A percentile compares a stretch with the other conserved stretches of the same genome.
These are phyloP conservation scores for Hypericum androsaemum DNA, from an alignment of 345 rosid genomes.

Conservation along the genomic window DNA sequence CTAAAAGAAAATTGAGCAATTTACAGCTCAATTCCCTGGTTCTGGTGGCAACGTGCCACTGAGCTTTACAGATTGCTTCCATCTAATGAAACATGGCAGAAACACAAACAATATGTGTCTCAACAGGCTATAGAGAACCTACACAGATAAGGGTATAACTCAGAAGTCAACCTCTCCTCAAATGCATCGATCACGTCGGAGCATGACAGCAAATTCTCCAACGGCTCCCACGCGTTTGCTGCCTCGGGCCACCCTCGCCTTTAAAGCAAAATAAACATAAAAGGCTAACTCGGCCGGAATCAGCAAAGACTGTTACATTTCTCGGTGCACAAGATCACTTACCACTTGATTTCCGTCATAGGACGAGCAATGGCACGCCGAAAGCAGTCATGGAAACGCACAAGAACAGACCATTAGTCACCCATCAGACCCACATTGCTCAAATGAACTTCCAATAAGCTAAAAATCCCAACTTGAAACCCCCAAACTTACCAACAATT, in stretches of 20 bases:
- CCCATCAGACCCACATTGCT: too few relatives aligned
- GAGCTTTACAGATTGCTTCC: not conserved
- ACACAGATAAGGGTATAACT: not conserved
- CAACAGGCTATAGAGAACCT: not conserved
- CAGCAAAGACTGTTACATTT: too few relatives aligned
- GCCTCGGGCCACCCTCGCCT: conserved; percentile 99
- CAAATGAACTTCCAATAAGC: too few relatives aligned
- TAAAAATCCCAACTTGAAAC: too few relatives aligned
- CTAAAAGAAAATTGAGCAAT: too few relatives aligned
- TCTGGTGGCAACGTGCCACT: too few relatives aligned
- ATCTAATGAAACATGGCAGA: not conserved
- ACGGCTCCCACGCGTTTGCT: conserved; percentile 96
- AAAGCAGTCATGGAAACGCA: not conserved
- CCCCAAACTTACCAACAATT: too few relatives aligned
- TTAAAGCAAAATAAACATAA: conserved; percentile 14
- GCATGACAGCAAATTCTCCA: conserved; percentile 85
- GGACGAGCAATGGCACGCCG: conserved; percentile 1
- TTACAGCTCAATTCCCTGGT: too few relatives aligned
- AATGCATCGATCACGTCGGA: conserved; percentile 89
- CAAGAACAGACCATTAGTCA: conserved; percentile 2
- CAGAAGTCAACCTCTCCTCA: conserved; percentile 61
- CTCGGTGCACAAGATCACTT: conserved; percentile 21
- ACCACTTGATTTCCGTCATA: conserved; percentile 66
- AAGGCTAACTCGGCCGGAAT: not conserved
- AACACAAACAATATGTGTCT: not conserved